Conservation (phyloP, 345 rosid species). For the Triadica sebifera region DNA sequence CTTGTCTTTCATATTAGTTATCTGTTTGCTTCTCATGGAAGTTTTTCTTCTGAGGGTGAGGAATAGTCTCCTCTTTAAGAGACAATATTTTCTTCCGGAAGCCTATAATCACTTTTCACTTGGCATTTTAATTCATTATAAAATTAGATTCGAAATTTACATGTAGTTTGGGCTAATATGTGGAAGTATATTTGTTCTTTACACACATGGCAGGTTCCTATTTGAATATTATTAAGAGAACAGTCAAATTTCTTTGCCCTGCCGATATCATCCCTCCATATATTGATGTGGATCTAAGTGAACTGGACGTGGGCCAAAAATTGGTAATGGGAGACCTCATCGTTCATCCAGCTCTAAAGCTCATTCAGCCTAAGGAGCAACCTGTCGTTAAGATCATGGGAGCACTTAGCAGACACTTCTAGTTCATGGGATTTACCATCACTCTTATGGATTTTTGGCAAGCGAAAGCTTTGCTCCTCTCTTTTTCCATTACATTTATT, state of each 20-base stretch:
- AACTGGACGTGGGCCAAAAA: slow-evolving; percentile 79
- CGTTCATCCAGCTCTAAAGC: slow-evolving; percentile 84
- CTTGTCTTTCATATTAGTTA: neutral
- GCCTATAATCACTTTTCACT: neutral
- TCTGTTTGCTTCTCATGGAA: neutral
- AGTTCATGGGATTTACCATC: neutral
- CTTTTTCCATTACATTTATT: neutral
- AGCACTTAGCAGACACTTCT: slow-evolving; percentile 8
- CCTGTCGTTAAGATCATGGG: slow-evolving; percentile 76
- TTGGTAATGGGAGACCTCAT: slow-evolving; percentile 78
- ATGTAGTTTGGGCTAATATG: neutral
- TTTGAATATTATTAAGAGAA: slow-evolving; percentile 83
- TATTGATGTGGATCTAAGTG: slow-evolving; percentile 89
- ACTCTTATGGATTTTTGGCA: neutral
- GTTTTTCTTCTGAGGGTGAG: neutral
- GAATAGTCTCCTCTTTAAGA: neutral
- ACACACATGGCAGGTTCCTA: slow-evolving; percentile 57
- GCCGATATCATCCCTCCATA: slow-evolving; percentile 88
- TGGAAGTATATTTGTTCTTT: neutral
- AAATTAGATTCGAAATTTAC: neutral
- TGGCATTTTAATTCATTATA: neutral
- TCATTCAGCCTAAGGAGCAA: slow-evolving; percentile 51
- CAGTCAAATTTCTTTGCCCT: slow-evolving; percentile 79
- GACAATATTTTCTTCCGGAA: neutral
- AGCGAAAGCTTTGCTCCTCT: neutral